These are phyloP conservation scores for Gossypium ekmanianum DNA, from an alignment of 345 rosid species.

Conservation along the genomic window DNA sequence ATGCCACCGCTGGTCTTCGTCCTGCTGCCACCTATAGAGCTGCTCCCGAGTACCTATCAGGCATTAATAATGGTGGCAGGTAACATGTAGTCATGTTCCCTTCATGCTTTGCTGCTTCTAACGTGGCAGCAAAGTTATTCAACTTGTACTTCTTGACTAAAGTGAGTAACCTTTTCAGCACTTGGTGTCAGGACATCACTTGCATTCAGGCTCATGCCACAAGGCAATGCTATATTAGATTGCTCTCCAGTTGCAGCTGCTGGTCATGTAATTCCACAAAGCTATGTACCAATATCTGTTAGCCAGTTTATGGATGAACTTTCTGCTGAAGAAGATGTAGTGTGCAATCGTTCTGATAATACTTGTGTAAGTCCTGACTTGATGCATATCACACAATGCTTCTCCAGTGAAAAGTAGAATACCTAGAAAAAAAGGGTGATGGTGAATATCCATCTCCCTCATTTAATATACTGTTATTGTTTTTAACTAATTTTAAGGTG, in stretches of 20 bases:
- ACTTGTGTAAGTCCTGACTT: constrained; percentile 49
- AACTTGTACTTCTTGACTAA: background rate
- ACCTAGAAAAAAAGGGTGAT: background rate
- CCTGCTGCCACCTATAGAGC: constrained; percentile 76
- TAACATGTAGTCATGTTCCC: constrained; percentile 28
- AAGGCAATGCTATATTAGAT: constrained; percentile 90
- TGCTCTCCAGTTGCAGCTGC: constrained; percentile 95
- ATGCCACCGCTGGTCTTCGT: constrained; percentile 93
- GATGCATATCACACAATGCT: background rate
- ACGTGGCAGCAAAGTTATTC: constrained; percentile 9
- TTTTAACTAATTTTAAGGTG: constrained; percentile 7
- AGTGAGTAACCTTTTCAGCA: constrained; percentile 17
- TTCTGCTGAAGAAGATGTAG: constrained; percentile 82
- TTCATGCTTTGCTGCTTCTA: constrained; percentile 6
- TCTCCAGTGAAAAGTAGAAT: constrained; percentile 2
- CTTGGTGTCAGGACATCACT: constrained; percentile 60
- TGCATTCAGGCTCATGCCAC: constrained; percentile 94
- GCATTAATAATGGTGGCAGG: constrained; percentile 68
- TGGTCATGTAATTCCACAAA: constrained; percentile 89
- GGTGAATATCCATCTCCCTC: background rate
- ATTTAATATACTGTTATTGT: background rate
- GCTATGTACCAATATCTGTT: constrained; percentile 87
- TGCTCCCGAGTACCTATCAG: constrained; percentile 46
- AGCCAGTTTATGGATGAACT: constrained; percentile 99
- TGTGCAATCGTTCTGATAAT: constrained; percentile 56